Base-by-base conservation (phyloP, 179 eudicot species). In the Dionaea muscipula region DNA sequence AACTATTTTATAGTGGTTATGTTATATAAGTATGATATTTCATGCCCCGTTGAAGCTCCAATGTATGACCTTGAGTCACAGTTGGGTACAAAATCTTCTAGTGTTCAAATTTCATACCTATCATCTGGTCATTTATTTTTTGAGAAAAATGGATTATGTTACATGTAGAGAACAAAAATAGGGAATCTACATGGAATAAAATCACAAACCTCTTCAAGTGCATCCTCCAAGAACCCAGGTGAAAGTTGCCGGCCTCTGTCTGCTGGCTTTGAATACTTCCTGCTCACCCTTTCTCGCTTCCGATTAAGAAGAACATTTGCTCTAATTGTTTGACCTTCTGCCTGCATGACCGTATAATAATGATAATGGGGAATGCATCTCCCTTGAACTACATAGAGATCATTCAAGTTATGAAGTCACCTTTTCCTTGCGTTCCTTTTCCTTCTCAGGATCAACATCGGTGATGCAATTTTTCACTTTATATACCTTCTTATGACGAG, bases 361-460 rank as follows among this genome's bases (percentile, higher is more conserved):
- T 37, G 47, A 62, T 28, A 66, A 26, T 49, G 23, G 17, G 38
- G 25, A 47, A 28, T 40, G 47, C 33, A 33, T 60, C 36, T 11
- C 51, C 15, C 50, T 54, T 45, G 44, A 50, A 56, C 55, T 12
- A 26, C 53, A 49, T 40, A 28, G 47, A 51, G 35, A n/a, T 26
- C 44, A 8, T 47, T 41, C 36, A 33, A 43, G 22, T 20, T 20
- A 35, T 35, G 24, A 36, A 27, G 21, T 53, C 76, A 89, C 96
- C 86, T 60, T 85, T 63, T 85, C 96, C 54, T 78, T 93, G 59
- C 79, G 93, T 60, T 93, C 99, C 63, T 93, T 93, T 72, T 93
- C 99, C 76, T 78, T 93, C 81, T 93, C 99, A 48, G 99, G 99
- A 62, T 93, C 99, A 48, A 89, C 89, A 69, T 89, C 96, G 43